Percentiles rank a stretch among this genome's conserved stretches.
phyloP scores from a whole-genome alignment of 129 eudicot genomes.

The Centrapalus pauciflorus region DNA sequence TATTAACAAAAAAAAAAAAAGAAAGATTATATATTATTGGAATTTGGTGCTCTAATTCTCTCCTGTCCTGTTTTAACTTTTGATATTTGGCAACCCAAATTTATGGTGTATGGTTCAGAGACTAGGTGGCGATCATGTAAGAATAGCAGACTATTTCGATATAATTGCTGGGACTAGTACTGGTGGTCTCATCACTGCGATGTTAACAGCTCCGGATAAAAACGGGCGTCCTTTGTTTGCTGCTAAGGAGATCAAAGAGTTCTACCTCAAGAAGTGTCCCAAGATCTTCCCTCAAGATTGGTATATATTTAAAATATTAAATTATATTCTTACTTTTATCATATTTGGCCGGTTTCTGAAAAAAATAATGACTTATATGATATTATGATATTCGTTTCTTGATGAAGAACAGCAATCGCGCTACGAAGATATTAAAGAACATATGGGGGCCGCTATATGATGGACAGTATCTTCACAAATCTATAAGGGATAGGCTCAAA shows the following conservation, averaged over 20 bases:
- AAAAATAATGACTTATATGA: neutral
- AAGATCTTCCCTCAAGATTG: slow-evolving; percentile 18
- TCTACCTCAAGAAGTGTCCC: slow-evolving; percentile 4
- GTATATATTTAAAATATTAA: neutral
- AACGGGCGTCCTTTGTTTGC: slow-evolving; percentile 7
- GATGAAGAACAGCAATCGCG: neutral
- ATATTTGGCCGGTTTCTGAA: neutral
- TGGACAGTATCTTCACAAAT: slow-evolving; percentile 14
- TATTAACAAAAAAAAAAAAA: too few species aligned
- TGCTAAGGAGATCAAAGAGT: slow-evolving; percentile 1
- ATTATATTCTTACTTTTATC: neutral
- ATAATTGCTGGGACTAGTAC: slow-evolving; percentile 16
- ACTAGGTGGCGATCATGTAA: neutral
- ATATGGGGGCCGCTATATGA: slow-evolving; percentile 22
- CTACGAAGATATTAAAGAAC: slow-evolving; percentile 2
- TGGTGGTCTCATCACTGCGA: slow-evolving; percentile 15
- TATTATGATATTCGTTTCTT: neutral
- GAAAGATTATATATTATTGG: neutral
- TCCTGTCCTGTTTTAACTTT: neutral
- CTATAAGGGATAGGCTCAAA: slow-evolving; percentile 12
- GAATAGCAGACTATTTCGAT: slow-evolving; percentile 20
- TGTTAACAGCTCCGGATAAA: slow-evolving; percentile 11
- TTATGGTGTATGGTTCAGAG: neutral
- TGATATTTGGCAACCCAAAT: neutral
- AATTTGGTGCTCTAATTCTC: too few species aligned